Percentiles rank a stretch among this genome's conserved stretches.
phyloP scores from a whole-genome alignment of 2,329 filamentous ascomycete genomes.

The Aspergillus sergii region DNA sequence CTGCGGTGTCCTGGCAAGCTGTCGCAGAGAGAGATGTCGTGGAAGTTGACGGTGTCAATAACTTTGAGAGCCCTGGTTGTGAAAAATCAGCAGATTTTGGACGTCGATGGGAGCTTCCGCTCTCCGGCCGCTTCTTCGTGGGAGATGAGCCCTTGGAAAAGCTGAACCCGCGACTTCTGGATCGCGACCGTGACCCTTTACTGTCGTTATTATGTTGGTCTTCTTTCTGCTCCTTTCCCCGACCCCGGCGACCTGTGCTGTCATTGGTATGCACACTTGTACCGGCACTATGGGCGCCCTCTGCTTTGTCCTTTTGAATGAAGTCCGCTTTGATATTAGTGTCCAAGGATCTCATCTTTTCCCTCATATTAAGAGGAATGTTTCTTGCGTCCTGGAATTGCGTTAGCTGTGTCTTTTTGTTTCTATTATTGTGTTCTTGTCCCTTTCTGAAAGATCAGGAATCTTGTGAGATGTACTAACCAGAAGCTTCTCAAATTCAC shows the following conservation, averaged over 20 bases:
- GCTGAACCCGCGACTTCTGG: conserved; percentile 77
- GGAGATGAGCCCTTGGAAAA: conserved; percentile 72
- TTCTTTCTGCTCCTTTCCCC: conserved; percentile 46
- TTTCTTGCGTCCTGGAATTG: conserved; percentile 75
- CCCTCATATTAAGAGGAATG: conserved; percentile 89
- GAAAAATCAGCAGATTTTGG: conserved; percentile 73
- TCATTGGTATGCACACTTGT: conserved; percentile 28
- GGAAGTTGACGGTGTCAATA: conserved; percentile 57
- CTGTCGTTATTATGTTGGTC: conserved; percentile 46
- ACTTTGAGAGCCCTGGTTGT: conserved; percentile 61
- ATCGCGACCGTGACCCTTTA: conserved; percentile 50
- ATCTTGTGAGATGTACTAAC: conserved; percentile 42
- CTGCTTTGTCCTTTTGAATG: conserved; percentile 82
- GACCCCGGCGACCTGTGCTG: conserved; percentile 39
- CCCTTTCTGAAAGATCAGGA: not conserved
- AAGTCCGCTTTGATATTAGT: conserved; percentile 94
- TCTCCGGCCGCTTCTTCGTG: conserved; percentile 73
- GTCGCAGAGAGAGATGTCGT: conserved; percentile 60
- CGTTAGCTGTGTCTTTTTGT: conserved; percentile 8
- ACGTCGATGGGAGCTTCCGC: conserved; percentile 65
- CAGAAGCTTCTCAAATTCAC: conserved; percentile 63
- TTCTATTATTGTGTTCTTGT: not conserved
- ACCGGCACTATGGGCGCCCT: conserved; percentile 57
- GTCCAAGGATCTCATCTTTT: conserved; percentile 90
- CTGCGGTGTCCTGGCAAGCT: conserved; percentile 71